Percentiles rank a stretch among this genome's conserved stretches.
phyloP scores from a whole-genome alignment of 2,329 filamentous ascomycete genomes.

The Clarireedia paspali region DNA sequence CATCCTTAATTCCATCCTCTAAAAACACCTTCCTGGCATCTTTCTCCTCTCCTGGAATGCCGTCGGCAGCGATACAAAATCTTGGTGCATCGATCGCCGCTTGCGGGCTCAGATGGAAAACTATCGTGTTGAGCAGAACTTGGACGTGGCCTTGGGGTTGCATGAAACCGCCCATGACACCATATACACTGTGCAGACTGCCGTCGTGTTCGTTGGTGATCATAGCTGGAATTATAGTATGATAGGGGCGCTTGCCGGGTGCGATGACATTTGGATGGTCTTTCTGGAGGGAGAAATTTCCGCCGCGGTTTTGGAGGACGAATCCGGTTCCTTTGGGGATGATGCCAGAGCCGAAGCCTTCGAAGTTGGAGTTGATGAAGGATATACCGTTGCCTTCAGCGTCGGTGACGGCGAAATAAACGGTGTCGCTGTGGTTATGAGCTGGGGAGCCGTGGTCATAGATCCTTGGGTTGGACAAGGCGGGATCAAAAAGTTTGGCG shows the following conservation, averaged over 20 bases:
- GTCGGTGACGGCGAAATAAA: slow-evolving; percentile 87
- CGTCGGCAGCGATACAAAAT: slow-evolving; percentile 71
- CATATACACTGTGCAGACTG: slow-evolving; percentile 76
- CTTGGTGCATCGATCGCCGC: slow-evolving; percentile 83
- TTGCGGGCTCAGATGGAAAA: slow-evolving; percentile 76
- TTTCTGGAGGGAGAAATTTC: slow-evolving; percentile 68
- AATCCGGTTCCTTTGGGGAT: slow-evolving; percentile 84
- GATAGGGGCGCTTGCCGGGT: slow-evolving; percentile 83
- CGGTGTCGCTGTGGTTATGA: slow-evolving; percentile 80
- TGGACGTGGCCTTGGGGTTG: slow-evolving; percentile 96
- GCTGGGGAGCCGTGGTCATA: slow-evolving; percentile 74
- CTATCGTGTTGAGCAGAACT: slow-evolving; percentile 80
- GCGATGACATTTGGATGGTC: slow-evolving; percentile 74
- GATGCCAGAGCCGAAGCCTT: slow-evolving; percentile 79
- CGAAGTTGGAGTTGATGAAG: slow-evolving; percentile 96
- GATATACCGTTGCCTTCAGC: slow-evolving; percentile 79
- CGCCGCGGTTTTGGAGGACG: slow-evolving; percentile 86
- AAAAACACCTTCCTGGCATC: slow-evolving; percentile 57
- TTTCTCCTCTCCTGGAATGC: slow-evolving; percentile 54
- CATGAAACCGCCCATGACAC: slow-evolving; percentile 98
- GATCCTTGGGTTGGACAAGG: slow-evolving; percentile 50
- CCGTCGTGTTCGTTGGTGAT: slow-evolving; percentile 70
- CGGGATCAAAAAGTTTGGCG: slow-evolving; percentile 48
- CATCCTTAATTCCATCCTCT: slow-evolving; percentile 71
- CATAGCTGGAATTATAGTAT: slow-evolving; percentile 93